A percentile compares a stretch with the other conserved stretches of the same genome.
Evolutionary conservation across 1,139 yeast genomes (phyloP).

Genomic region (Geotrichum australiense): DNA sequence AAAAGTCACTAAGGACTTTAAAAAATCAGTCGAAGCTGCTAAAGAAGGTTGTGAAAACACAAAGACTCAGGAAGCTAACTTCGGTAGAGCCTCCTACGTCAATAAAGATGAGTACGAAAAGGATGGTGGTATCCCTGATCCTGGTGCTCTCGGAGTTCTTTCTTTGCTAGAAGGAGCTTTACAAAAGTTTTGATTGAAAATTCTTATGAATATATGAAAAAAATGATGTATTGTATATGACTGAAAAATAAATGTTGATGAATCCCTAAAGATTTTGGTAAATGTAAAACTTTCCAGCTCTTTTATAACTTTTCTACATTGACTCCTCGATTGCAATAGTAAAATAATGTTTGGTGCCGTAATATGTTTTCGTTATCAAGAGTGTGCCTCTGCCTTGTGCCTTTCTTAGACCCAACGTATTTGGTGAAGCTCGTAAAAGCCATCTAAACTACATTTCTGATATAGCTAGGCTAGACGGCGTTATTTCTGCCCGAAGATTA

Average conservation of each 20-base stretch:
- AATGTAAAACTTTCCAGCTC: too few species aligned
- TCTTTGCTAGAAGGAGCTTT: slow-evolving; percentile 23
- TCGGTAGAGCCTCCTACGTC: slow-evolving; percentile 92
- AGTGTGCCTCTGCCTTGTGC: too few species aligned
- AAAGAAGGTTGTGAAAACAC: slow-evolving; percentile 70
- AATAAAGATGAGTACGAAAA: slow-evolving; percentile 47
- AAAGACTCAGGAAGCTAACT: slow-evolving; percentile 67
- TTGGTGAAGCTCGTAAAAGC: background rate
- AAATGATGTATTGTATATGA: background rate
- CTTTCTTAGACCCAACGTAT: background rate
- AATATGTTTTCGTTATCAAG: too few species aligned
- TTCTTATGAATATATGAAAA: too few species aligned
- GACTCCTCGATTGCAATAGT: too few species aligned
- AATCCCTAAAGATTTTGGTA: too few species aligned
- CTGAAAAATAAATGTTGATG: too few species aligned
- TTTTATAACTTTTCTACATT: too few species aligned
- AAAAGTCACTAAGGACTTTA: slow-evolving; percentile 42
- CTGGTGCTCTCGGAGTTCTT: slow-evolving; percentile 61
- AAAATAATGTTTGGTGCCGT: too few species aligned
- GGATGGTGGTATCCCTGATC: slow-evolving; percentile 66
- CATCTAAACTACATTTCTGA: slow-evolving; percentile 4
- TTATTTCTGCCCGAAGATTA: too few species aligned
- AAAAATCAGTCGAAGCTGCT: slow-evolving; percentile 62
- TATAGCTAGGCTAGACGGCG: too few species aligned
- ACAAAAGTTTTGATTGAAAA: background rate